These are phyloP conservation scores for Magnaporthiopsis incrustans DNA, from an alignment of 2,329 filamentous ascomycete species.

Conservation along the genomic window DNA sequence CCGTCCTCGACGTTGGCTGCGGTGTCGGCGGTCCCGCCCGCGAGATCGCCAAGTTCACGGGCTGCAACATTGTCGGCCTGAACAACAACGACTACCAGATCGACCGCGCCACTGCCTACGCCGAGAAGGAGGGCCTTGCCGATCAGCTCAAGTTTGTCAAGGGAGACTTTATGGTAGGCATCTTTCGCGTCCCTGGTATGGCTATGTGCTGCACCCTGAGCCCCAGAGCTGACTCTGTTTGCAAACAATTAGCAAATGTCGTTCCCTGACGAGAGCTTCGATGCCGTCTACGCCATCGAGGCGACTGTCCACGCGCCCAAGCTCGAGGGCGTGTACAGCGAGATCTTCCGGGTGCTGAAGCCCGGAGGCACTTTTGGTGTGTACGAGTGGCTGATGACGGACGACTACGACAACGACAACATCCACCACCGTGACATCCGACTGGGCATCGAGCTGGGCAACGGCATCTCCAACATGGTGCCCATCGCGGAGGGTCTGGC, in stretches of 20 bases:
- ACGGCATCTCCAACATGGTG: conserved; percentile 98
- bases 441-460: conserved; percentile 88
- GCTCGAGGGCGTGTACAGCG: conserved; percentile 83
- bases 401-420: conserved; percentile 86
- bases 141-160: conserved; percentile 81
- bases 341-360: conserved; percentile 93
- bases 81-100: conserved; percentile 99
- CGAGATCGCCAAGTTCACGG: conserved; percentile 94
- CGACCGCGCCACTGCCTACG: conserved; percentile 81
- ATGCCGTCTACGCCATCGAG: conserved; percentile 95
- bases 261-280: conserved; percentile 86
- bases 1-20: conserved; percentile 90
- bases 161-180: conserved; percentile 82
- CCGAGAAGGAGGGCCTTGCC: conserved; percentile 69
- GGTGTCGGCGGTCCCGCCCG: conserved; percentile 92
- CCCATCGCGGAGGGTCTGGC: conserved; percentile 70
- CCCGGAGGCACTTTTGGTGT: conserved; percentile 93
- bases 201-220: background rate
- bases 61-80: conserved; percentile 78
- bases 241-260: conserved; percentile 65
- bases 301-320: conserved; percentile 91
- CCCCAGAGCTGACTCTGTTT: background rate
- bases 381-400: conserved; percentile 99
- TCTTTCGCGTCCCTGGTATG: background rate
- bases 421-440: conserved; percentile 81